phyloP scores from a whole-genome alignment of 768 basidiomycete species.

The Clathrus columnatus region DNA sequence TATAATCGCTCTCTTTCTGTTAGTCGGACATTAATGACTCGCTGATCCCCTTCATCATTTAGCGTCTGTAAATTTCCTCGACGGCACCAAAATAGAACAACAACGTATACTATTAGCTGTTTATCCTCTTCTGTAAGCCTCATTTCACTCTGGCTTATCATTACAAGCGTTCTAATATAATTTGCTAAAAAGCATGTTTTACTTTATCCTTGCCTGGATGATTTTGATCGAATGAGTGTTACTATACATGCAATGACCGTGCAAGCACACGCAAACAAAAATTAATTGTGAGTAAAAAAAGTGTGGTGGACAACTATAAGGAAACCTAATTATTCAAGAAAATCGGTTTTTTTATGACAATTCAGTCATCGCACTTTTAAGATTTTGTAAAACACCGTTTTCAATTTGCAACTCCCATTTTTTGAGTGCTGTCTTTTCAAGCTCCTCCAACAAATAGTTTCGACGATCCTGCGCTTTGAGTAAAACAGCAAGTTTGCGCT shows the following conservation, averaged over 20 bases:
- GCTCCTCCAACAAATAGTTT: conserved; percentile 40
- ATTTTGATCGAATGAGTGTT: conserved; percentile 70
- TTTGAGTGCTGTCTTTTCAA: conserved; percentile 53
- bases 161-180: too few species aligned
- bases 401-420: conserved; percentile 70
- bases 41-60: neutral
- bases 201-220: conserved; percentile 95
- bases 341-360: neutral
- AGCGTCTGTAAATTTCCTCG: conserved; percentile 94
- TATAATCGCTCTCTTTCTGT: conserved; percentile 9
- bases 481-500: conserved; percentile 38
- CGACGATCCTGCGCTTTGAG: conserved; percentile 46
- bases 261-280: too few species aligned
- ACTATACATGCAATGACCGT: too few species aligned
- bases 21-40: neutral
- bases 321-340: neutral
- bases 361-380: conserved; percentile 28
- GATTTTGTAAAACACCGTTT: conserved; percentile 49
- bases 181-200: conserved; percentile 67
- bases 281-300: too few species aligned
- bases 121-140: conserved; percentile 81
- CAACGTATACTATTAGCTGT: conserved; percentile 88
- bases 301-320: too few species aligned
- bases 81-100: conserved; percentile 88
- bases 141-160: conserved; percentile 13